Evolutionary conservation across 2,329 filamentous ascomycete genomes (phyloP).

Genomic region (Fusarium sp.): DNA sequence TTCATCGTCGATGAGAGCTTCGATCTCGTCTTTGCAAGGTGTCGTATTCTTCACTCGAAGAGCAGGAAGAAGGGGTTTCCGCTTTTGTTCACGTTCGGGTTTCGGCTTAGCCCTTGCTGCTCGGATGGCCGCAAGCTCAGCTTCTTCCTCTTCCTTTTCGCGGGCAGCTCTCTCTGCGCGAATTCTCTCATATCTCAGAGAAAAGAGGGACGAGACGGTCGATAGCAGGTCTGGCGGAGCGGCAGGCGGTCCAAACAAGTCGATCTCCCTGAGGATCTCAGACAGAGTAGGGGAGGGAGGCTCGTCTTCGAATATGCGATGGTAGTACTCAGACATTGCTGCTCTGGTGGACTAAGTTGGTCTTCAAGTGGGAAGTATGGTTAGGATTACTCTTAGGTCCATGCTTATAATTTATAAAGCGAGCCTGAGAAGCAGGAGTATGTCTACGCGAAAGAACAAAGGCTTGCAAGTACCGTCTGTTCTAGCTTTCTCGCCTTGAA

Average conservation of each 20-base stretch:
- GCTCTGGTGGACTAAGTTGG: neutral
- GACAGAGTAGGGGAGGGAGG: neutral
- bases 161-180: neutral
- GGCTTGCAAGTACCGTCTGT: neutral
- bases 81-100: neutral
- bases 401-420: slow-evolving; percentile 8
- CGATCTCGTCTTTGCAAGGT: slow-evolving; percentile 19
- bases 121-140: neutral
- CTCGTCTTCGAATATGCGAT: neutral
- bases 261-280: slow-evolving; percentile 1
- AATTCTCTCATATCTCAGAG: neutral
- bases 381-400: neutral
- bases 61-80: neutral
- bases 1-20: slow-evolving; percentile 20
- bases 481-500: slow-evolving; percentile 2
- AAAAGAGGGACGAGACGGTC: slow-evolving; percentile 21
- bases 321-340: neutral
- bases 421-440: neutral
- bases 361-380: neutral
- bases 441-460: slow-evolving; percentile 4
- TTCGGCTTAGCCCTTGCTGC: neutral
- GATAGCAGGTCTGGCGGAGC: slow-evolving; percentile 28
- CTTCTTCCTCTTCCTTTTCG: slow-evolving; percentile 3
- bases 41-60: neutral
- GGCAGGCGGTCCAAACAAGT: slow-evolving; percentile 6